Evolutionary conservation across 164 flowering plant genomes (phyloP).

Genomic region (Cinnamomum chago): DNA sequence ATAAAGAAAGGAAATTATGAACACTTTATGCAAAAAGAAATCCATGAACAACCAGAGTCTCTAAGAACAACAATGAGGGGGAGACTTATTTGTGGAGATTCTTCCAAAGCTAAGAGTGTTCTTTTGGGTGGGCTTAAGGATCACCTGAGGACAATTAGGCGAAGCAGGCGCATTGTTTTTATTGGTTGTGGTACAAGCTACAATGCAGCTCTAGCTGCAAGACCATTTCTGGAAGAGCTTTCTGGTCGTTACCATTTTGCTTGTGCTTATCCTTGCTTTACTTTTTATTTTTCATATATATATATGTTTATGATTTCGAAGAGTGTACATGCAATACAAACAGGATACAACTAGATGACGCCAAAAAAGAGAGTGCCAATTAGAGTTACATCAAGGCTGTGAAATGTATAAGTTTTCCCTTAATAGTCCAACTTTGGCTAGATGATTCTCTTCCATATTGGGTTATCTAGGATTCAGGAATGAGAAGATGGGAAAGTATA

Average conservation of each 20-base stretch:
- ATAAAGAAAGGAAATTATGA: slow-evolving; percentile 92
- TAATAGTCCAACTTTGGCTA: no score
- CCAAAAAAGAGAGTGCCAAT: no score
- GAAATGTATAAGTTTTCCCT: no score
- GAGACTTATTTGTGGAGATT: slow-evolving; percentile 82
- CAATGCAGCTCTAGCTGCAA: slow-evolving; percentile 93
- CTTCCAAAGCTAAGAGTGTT: slow-evolving; percentile 71
- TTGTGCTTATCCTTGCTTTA: no score
- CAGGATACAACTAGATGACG: no score
- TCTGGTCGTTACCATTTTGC: slow-evolving; percentile 30
- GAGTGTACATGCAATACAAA: no score
- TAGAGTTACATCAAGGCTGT: no score
- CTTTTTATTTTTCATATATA: no score
- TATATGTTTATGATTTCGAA: no score
- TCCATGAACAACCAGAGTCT: slow-evolving; percentile 96
- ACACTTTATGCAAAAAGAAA: slow-evolving; percentile 98
- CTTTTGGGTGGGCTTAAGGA: slow-evolving; percentile 94
- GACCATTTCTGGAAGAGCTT: slow-evolving; percentile 89
- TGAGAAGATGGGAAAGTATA: slow-evolving; percentile 1
- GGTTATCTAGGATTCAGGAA: no score
- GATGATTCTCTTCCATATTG: no score
- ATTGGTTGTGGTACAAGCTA: slow-evolving; percentile 99
- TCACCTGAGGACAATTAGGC: slow-evolving; percentile 83
- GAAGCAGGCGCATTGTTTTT: slow-evolving; percentile 87
- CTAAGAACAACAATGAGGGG: slow-evolving; percentile 95